Base-by-base conservation (phyloP, 208 protist species). In the Crithidia mellificae region DNA sequence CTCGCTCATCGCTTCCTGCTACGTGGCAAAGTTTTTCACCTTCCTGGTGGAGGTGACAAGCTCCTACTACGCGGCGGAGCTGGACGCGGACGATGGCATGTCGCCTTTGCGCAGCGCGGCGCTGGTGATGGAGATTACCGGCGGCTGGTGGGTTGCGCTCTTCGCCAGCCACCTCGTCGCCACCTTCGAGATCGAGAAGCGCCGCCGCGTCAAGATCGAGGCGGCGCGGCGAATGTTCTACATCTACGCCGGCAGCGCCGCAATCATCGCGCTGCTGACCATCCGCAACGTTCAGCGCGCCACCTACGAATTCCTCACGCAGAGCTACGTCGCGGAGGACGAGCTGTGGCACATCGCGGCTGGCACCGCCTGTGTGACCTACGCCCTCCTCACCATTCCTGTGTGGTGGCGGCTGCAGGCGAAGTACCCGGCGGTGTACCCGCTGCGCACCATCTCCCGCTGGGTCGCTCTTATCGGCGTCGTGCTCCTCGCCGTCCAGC, bases 221-320 rank as follows among this genome's bases (percentile, higher is more conserved):
- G 56, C 74, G 36, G 78, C 85, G 25, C 52, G 52, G 47, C 47
- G 64, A 39, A 59, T 86, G 43, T 47, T 81, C 20, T 57, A 71
- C 44, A 32, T 72, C 6, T 89, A 85, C 70, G 41, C 77, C 19
- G n/a, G 80, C 17, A 50, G 75, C 7, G 61, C 75, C 22, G 39
- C 78, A 20, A 27, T 76, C 4, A 38, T 89, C 14, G 74, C 82
- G 22, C 34, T 83, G 53, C 76, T 74, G 43, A 92, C 90, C 12
- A 65, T 85, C 36, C 83, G 85, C 27, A 95, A 91, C 54, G 80
- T 91, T 53, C 90, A 95, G 72, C 83, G 87, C 2, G 83, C 87
- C 6, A 76, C 80, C 36, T 95, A 87, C 71, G 90, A 95, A 73
- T 84, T 92, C 55, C 22, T 92, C 44, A 91, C 84, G n/a, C 84